A percentile compares a stretch with the other conserved stretches of the same genome.
These are phyloP conservation scores for Nepenthes mirabilis DNA, from an alignment of 148 eudicot genomes.

Conservation along the genomic window DNA sequence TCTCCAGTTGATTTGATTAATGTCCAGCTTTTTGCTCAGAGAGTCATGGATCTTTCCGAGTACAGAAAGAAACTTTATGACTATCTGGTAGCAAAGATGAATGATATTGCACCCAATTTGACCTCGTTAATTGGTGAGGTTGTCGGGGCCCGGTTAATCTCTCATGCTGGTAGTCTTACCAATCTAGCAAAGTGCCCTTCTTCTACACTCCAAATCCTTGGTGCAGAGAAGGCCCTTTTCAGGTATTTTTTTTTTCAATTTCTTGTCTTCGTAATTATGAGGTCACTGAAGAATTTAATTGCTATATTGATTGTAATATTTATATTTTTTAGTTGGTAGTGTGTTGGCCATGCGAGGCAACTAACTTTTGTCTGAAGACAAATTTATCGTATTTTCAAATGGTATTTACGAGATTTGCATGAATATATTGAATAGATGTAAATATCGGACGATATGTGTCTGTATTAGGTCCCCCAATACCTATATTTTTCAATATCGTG, in stretches of 20 bases:
- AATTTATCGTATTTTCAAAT: too few relatives aligned
- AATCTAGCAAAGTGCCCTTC: slow-evolving; percentile 98
- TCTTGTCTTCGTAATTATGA: too few relatives aligned
- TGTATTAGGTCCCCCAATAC: too few relatives aligned
- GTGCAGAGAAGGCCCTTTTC: slow-evolving; percentile 96
- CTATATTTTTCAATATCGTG: too few relatives aligned
- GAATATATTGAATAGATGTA: too few relatives aligned
- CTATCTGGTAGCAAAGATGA: slow-evolving; percentile 83
- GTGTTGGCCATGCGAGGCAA: too few relatives aligned
- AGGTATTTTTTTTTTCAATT: slow-evolving; percentile 26
- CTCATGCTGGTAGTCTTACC: slow-evolving; percentile 98
- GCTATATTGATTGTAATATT: too few relatives aligned
- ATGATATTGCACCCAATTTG: slow-evolving; percentile 90
- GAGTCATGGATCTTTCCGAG: slow-evolving; percentile 91
- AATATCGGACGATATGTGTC: too few relatives aligned
- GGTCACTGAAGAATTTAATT: too few relatives aligned
- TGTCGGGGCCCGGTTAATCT: slow-evolving; percentile 92
- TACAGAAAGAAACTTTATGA: slow-evolving; percentile 83
- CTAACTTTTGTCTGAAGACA: too few relatives aligned
- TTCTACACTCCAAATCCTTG: slow-evolving; percentile 92
- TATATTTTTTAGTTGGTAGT: too few relatives aligned
- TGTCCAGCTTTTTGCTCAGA: slow-evolving; percentile 83
- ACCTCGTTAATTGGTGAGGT: slow-evolving; percentile 92
- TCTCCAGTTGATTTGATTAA: slow-evolving; percentile 86
- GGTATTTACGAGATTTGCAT: background rate